Evolutionary conservation across 129 eudicot species (phyloP), one percentile per base, ranked within the genome.

Genomic region (Arctium lappa): DNA sequence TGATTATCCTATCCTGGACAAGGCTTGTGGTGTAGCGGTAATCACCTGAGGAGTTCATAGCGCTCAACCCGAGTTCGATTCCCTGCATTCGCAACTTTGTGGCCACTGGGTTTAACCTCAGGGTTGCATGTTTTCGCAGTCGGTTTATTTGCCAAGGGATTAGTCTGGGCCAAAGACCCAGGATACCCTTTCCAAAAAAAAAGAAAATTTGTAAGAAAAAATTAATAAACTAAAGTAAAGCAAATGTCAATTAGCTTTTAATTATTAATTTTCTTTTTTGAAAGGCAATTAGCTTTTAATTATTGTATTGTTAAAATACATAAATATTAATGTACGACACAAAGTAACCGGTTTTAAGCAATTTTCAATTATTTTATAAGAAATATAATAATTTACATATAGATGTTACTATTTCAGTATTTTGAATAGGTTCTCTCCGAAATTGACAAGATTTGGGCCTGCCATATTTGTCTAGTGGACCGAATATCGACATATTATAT

Each of bases 391-490:
- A 12, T 50, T 3, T 3, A 50, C 62, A 66, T 37, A 63, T 69
- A 80, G 72, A 80, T 80, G 27, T 53, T 50, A 22, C 27, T 22
- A 22, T 22, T 22, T 22, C 27, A 22, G 27, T 22, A 29, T 81
- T 80, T 80, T 72, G 60, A 56, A 22, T 80, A 53, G 72, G 15
- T 74, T 22, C 36, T 82, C 74, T 34, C 30, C 2, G 56, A 72
- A 46, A 48, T 74, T 76, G 86, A 83, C 86, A 83, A 76, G 72
- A 83, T 75, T 76, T 76, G 81, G 82, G 39, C 86, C 86, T 76
- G 77, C 86, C 78, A 48, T 69, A 22, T 40, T 76, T 76, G 82
- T 76, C 82, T 69, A 50, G 81, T 76, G 77, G 86, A 76, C 77
- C 60, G 81, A 68, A 83, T 46, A 77, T 69, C 77, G 81, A 83